These are phyloP conservation scores for Tetrapisispora pingtungensis DNA, from an alignment of 805 yeast species.

Conservation along the genomic window DNA sequence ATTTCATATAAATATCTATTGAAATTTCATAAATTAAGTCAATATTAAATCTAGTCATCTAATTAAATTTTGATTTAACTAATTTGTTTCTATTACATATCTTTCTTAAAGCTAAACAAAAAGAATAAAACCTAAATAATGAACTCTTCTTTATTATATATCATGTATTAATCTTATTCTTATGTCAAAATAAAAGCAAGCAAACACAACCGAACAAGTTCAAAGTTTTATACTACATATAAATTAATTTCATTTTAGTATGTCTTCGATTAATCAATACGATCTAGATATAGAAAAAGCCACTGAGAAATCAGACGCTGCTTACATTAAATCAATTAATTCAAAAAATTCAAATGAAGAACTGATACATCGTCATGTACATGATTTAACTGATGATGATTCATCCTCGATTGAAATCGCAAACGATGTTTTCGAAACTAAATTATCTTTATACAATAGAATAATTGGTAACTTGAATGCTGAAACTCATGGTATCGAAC, in stretches of 20 bases:
- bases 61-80: too few species aligned
- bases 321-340: neutral
- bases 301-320: neutral
- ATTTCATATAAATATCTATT: neutral
- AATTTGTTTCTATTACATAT: too few species aligned
- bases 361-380: constrained; percentile 1
- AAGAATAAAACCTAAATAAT: neutral
- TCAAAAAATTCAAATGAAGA: constrained; percentile 3
- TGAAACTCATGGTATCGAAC: constrained; percentile 71
- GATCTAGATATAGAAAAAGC: neutral
- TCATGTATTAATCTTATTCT: neutral
- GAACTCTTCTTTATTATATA: neutral
- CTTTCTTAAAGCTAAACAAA: neutral
- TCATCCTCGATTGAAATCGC: neutral
- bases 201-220: too few species aligned
- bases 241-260: neutral
- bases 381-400: neutral
- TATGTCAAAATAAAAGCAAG: neutral
- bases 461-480: constrained; percentile 28
- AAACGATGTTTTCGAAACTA: constrained; percentile 7
- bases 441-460: constrained; percentile 17
- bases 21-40: neutral
- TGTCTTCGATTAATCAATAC: constrained; percentile 1
- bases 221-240: too few species aligned
- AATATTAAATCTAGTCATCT: neutral